Conservation (phyloP, 441 rosid genomes). For the Gossypium gossypioides region DNA sequence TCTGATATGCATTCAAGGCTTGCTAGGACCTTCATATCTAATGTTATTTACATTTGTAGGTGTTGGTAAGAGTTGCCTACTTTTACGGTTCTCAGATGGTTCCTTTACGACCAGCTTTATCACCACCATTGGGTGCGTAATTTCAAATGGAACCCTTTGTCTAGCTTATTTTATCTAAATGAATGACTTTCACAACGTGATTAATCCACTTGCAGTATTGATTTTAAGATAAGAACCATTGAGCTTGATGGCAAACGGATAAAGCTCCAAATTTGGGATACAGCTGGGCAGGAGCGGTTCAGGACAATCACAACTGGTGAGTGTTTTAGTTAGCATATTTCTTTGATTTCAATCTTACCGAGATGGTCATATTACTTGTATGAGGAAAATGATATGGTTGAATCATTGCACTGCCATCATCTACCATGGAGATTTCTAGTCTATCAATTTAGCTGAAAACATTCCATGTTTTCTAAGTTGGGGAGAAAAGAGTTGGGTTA, state of each 20-base stretch:
- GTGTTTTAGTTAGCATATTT: neutral
- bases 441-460: neutral
- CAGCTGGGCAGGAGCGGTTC: conserved; percentile 76
- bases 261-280: conserved; percentile 76
- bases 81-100: conserved; percentile 64
- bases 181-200: neutral
- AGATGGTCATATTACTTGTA: neutral
- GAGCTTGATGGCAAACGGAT: conserved; percentile 71
- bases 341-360: neutral
- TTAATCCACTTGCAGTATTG: conserved; percentile 37
- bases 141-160: neutral
- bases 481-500: neutral
- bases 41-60: conserved; percentile 26
- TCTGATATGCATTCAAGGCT: neutral
- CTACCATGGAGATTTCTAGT: neutral
- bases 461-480: neutral
- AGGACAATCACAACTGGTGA: conserved; percentile 71
- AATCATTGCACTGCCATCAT: neutral
- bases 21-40: neutral
- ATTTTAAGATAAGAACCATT: conserved; percentile 70
- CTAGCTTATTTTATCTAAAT: neutral
- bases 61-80: conserved; percentile 75
- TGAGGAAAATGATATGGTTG: neutral
- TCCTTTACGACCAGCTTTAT: conserved; percentile 73
- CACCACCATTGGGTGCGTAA: conserved; percentile 64